Evolutionary conservation across 2,329 filamentous ascomycete genomes (phyloP).

Genomic region (Fusarium veterinarium): DNA sequence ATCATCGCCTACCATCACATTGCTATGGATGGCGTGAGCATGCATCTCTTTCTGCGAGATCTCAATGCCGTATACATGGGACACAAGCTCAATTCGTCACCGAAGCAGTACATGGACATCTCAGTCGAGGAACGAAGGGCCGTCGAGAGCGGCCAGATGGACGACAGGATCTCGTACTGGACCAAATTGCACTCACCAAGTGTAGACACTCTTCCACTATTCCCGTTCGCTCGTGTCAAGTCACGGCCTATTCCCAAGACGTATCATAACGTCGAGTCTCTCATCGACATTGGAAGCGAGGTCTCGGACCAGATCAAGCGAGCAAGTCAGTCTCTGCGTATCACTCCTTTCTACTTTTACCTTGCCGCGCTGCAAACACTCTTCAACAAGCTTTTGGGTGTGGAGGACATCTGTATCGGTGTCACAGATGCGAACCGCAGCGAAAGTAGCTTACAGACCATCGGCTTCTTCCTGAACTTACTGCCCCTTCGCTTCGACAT

Average conservation of each 20-base stretch:
- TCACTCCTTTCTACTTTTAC: background rate
- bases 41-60: background rate
- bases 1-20: conserved; percentile 4
- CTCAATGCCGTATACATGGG: background rate
- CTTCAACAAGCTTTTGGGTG: background rate
- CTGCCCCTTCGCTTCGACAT: background rate
- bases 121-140: background rate
- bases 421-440: background rate
- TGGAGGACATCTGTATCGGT: background rate
- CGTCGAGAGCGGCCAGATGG: background rate
- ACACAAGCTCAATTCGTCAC: background rate
- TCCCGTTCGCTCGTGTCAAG: background rate
- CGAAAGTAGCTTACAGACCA: background rate
- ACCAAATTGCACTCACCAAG: background rate
- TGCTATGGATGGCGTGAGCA: background rate
- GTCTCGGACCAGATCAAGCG: background rate
- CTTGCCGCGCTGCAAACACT: background rate
- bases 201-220: background rate
- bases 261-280: background rate
- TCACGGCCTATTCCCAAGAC: background rate
- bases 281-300: background rate
- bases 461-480: background rate
- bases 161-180: background rate
- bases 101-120: background rate
- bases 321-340: background rate